Evolutionary conservation across 768 basidiomycete species (phyloP), one percentile per base, ranked within the genome.

Genomic region (Termitomyces bulborhizus): DNA sequence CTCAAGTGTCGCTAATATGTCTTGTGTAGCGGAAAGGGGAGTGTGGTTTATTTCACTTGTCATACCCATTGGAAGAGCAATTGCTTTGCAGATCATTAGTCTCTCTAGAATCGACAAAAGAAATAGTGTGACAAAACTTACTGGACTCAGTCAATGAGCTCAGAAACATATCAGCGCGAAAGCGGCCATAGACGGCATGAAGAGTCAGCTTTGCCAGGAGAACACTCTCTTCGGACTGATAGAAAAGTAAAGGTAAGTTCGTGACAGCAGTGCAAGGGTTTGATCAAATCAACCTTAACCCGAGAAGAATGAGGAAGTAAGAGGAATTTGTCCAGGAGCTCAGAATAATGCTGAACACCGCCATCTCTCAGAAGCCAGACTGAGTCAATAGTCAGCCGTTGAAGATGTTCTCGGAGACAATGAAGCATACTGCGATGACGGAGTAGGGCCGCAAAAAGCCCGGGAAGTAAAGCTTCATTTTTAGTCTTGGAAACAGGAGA

Each of bases 101-200:
- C 55, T 42, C 21, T 36, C 15, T 26, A 39, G n/a, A 37, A 44
- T 6, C 26, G 45, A 31, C 26, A 9, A 39, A 21, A 31, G 12
- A 34, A 32, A 48, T 21, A 11, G n/a, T 27, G 9, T 34, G 37
- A 45, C 36, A 27, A 42, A 15, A 72, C 91, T 36, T 63, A 96
- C 94, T 86, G 1, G 96, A 96, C 66, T 98, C 96, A 0, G 87
- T 81, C 24, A 98, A 72, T 16, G 94, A 94, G 64, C 87, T 93
- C 55, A 97, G 74, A 66, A 94, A 90, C 74, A 97, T 89, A 65
- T 98, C 94, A 0, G 83, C 78, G 32, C 82, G 82, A 74, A 96
- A 92, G 6, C 83, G 84, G 37, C 79, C 78, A 60, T 94, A 85
- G 1, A 88, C 88, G 27, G 85, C 81, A 51, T 90, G 83, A 29